Conservation (phyloP, 164 flowering plant species). For the Platanus orientalis region DNA sequence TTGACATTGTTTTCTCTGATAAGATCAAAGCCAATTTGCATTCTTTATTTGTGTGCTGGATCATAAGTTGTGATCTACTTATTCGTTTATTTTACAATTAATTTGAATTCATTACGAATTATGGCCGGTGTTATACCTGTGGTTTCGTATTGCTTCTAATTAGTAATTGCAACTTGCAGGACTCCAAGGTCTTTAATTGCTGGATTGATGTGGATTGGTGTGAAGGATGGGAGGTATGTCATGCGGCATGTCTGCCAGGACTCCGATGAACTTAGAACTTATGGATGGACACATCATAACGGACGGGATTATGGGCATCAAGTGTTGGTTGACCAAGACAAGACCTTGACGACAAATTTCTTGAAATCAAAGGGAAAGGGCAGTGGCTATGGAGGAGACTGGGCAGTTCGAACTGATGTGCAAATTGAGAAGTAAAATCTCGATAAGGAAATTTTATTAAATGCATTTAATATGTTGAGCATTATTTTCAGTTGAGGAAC, state of each 20-base stretch:
- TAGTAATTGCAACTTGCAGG: slow-evolving; percentile 39
- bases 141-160: too few species aligned
- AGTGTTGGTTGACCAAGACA: slow-evolving; percentile 57
- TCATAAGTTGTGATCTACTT: too few species aligned
- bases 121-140: too few species aligned
- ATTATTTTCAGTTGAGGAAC: slow-evolving; percentile 3
- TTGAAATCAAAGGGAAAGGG: slow-evolving; percentile 58
- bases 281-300: slow-evolving; percentile 92
- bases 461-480: slow-evolving; percentile 3
- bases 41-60: too few species aligned
- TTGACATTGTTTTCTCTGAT: too few species aligned
- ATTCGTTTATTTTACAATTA: too few species aligned
- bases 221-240: slow-evolving; percentile 70
- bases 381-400: slow-evolving; percentile 96
- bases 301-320: slow-evolving; percentile 96
- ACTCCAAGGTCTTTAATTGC: slow-evolving; percentile 80
- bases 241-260: slow-evolving; percentile 88
- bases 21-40: too few species aligned
- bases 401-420: slow-evolving; percentile 75
- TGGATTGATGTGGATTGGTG: slow-evolving; percentile 95
- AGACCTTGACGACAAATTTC: slow-evolving; percentile 66
- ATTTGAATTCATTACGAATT: too few species aligned
- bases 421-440: slow-evolving; percentile 46
- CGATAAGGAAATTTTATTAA: slow-evolving; percentile 5
- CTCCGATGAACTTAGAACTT: slow-evolving; percentile 75